Base-by-base conservation (phyloP, 2,329 filamentous ascomycete genomes). In the Waltergamsia citrina region DNA sequence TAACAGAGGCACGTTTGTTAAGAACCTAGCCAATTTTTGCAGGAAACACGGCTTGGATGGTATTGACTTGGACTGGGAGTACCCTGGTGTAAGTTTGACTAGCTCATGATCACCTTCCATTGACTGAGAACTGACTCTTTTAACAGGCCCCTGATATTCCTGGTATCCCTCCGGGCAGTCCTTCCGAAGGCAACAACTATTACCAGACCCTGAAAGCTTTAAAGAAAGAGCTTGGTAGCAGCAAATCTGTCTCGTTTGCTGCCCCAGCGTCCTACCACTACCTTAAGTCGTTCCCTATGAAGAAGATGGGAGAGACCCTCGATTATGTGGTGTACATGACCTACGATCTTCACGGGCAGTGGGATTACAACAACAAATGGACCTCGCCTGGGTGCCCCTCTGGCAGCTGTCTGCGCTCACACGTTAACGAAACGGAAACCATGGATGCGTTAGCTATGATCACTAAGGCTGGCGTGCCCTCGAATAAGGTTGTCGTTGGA, bases 1-100 rank as follows among this genome's bases (percentile, higher is more conserved):
- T 2, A 68, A 71, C 37, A 51, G 60, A 1, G 39, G 45, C 7
- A 56, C 19, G 12, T 54, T 69, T 26, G 44, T 51, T 7, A 39
- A 47, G 14, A 59, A 60, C 41, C 36, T 62, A 25, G 43, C 56
- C 37, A 34, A 58, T 15, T 60, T 71, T 41, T 11, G 68, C 32
- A 43, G 56, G 15, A 27, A 65, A 21, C 28, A 63, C 17, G 43
- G 46, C 4, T 41, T 68, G 0, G 62, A 67, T 30, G 64, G 65
- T 0, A 45, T 67, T 8, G 62, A 67, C 29, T 45, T 66, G 27
- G 62, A 67, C 41, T 71, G 65, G 66, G 63, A 66, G 35, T 67
- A 67, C 35, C 57, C 57, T 1, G 53, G 49, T 1, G 52, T 51
- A 21, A 45, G 15, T 58, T 5, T 20, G 8, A 9, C 16, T 7